Evolutionary conservation across 495 filamentous ascomycete genomes (phyloP), one percentile per base, ranked within the genome.

Genomic region (Xylaria castorea): DNA sequence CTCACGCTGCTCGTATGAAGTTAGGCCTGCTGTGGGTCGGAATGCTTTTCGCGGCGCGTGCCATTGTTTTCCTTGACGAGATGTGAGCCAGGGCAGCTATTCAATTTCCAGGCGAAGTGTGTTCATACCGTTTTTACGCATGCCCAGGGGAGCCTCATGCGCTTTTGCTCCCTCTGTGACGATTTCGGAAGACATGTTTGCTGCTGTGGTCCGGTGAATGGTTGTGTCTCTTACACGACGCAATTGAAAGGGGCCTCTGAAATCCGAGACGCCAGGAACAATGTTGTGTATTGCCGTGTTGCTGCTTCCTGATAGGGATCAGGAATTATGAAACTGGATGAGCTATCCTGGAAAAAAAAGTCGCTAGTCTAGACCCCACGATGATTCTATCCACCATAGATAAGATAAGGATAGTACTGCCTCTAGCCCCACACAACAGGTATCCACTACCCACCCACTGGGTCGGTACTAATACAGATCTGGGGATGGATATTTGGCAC

Each of bases 31-130:
- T 51, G 81, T 90, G 4, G 93, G 95, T 8, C 96, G 93, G 81
- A 99, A 98, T n/a, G 95, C 89, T 66, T 91, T 91, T 78, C 92
- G 93, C 27, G 87, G 83, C 48, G 86, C 80, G 81, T 97, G 94
- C 96, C 96, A 99, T 86, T 97, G 91, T 83, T 98, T 98, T 73
- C 95, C 95, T 98, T 77, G n/a, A 66, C 6, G 27, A 30, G 27
- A 68, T 72, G 32, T 75, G 64, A 34, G 72, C 32, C 63, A 27
- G 30, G 48, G 62, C 11, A 70, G 20, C 72, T 73, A n/a, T 51
- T 57, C 46, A 40, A n/a, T 46, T 40, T 27, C 22, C 25, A 65
- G 38, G 22, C 57, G 25, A n/a, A 36, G 16, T 9, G 12, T 20
- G 1, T 58, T 36, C 81, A 53, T 81, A 91, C 91, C 91, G 83